Evolutionary conservation across 192 early-diverging fungal species (phyloP), one percentile per base, ranked within the genome.

Genomic region (Haplosporangium gracile): DNA sequence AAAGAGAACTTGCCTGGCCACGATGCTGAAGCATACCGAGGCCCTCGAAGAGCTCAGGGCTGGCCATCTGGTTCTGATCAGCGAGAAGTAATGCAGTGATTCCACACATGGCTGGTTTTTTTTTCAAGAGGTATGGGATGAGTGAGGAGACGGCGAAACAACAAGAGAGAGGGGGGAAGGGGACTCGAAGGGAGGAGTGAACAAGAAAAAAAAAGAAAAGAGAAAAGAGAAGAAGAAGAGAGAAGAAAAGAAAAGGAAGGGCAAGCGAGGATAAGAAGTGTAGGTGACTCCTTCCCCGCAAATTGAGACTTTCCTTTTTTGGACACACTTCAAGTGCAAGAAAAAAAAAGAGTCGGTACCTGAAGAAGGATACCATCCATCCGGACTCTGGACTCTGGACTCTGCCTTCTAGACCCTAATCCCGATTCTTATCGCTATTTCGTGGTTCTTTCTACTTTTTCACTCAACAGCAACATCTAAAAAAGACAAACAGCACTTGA

Each of bases 21-120:
- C 98, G 94, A 89, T 99, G 98, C 88, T 99, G 98, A 53, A 99
- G 85, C n/a, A 99, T 91, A 24, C 97, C 97, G 42, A 99, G 91
- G 57, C 95, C 95, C 87, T 99, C 98, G 79, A 96, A 95, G 45
- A 99, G 88, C 89, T 99, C 98, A 42, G 93, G 86, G 80, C 93
- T 95, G 26, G 96, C 96, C 36, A 89, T 89, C 70, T 88, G 88
- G 68, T 85, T 90, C 53, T 92, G 86, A 85, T 98, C 96, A 24
- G 96, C 94, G 49, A 97, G 90, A 79, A 97, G 87, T 70, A 97
- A 81, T 51, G 93, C 96, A 75, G 91, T 90, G 75, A 98, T 96
- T 70, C 97, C 97, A 83, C 97, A 98, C 97, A 98, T 98, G 53
- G 40, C 76, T 51, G 5, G 20, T 57, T 75, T 43, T 65, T 55